Percentiles rank a stretch among this genome's conserved stretches.
Conservation (phyloP, 1,284 basidiomycete species). For the Ceraceosorus bombacis region DNA sequence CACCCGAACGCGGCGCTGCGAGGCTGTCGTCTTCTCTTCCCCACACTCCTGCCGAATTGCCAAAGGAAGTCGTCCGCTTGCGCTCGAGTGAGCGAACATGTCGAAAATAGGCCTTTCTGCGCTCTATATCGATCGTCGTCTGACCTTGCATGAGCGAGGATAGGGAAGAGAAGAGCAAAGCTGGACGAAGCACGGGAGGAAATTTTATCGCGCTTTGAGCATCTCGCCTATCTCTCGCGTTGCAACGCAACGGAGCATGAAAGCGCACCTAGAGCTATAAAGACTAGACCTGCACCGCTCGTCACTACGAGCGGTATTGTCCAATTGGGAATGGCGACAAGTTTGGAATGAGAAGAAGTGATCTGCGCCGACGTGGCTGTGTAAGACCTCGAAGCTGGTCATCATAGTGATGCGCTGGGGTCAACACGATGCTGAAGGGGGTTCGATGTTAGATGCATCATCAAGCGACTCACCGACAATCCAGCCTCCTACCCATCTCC, state of each 20-base stretch:
- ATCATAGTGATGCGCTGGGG: not conserved
- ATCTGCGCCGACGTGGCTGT: not conserved
- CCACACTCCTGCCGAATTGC: too few relatives aligned
- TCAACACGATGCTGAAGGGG: not conserved
- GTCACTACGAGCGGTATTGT: not conserved
- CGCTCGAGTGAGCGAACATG: not conserved
- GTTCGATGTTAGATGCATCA: not conserved
- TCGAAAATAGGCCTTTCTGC: slow-evolving; percentile 1
- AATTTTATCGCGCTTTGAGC: not conserved
- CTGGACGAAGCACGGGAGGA: not conserved
- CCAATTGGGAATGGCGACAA: too few relatives aligned
- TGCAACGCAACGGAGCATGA: not conserved
- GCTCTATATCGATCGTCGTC: slow-evolving; percentile 7
- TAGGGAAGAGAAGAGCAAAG: slow-evolving; percentile 5
- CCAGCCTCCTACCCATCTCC: slow-evolving; percentile 6
- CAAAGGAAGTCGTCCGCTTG: too few relatives aligned
- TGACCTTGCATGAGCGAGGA: slow-evolving; percentile 1
- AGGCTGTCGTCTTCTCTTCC: too few relatives aligned
- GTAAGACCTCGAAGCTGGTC: not conserved
- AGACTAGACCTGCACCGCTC: slow-evolving; percentile 1
- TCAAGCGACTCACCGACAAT: slow-evolving; percentile 1
- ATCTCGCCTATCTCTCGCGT: not conserved
- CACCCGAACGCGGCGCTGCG: too few relatives aligned
- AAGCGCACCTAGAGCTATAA: slow-evolving; percentile 1
- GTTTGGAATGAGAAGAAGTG: too few relatives aligned